Evolutionary conservation across 192 early-diverging fungal species (phyloP), one percentile per base, ranked within the genome.

Genomic region (Coemansia sp.): DNA sequence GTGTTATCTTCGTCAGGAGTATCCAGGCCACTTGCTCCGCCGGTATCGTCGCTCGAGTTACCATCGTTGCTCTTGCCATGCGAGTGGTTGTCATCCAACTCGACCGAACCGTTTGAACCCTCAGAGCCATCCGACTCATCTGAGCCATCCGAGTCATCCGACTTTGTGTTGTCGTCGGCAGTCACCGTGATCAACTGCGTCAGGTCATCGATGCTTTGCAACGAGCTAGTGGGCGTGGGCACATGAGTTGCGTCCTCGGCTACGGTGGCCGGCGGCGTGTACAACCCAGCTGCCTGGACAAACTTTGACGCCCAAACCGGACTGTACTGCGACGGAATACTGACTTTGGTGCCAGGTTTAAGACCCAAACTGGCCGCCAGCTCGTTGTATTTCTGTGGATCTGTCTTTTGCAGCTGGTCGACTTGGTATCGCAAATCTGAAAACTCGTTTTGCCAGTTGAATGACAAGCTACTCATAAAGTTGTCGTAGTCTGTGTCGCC

Each of bases 361-460:
- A 80, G 61, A 0, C 77, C 77, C 6, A 80, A 35, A 6, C 38
- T 23, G 26, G 70, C 67, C 2, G 64, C 77, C n/a, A 80, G 58
- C 43, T 68, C 59, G 27, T 25, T 61, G 55, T 80, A 80, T 39
- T 73, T 45, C 26, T 61, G 43, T 3, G 77, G 77, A 48, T 80
- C 68, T 7, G 56, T 69, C 6, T 73, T 62, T 31, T 80, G 77
- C 3, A 80, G 64, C 55, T 67, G 60, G 27, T 69, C 71, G 0
- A 80, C 53, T n/a, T 80, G 77, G 71, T 74, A 80, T 22, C 77
- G 64, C 21, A 80, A 55, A 50, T 71, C 77, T 35, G 52, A 57
- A 54, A 74, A 80, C 65, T 80, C 71, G 58, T 80, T 74, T 45
- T 80, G 77, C 77, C 77, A 80, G 65, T 80, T 80, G 58, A 71